Evolutionary conservation across 2,329 filamentous ascomycete genomes (phyloP), one percentile per base, ranked within the genome.

Genomic region (Aureobasidium sp.): DNA sequence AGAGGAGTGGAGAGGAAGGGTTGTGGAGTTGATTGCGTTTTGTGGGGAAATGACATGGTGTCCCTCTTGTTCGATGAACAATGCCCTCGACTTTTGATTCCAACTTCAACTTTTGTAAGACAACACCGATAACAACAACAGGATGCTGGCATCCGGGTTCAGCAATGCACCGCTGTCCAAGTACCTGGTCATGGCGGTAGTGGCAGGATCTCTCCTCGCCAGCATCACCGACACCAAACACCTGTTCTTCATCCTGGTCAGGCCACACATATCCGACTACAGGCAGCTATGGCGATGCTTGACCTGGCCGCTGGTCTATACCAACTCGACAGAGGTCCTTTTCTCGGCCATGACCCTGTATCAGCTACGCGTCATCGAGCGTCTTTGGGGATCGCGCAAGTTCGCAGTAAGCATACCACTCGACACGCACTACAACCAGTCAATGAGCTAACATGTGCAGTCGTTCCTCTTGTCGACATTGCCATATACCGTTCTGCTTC

Each of bases 341-440:
- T 96, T 97, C 72, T 91, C 87, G 3, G 86, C 88, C 55, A 89
- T 96, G 80, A 84, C 90, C 0, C 81, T 96, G 27, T 97, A 97
- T 72, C 89, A 95, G 71, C 76, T 97, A 69, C 83, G 93, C 52
- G 83, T 91, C 21, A 83, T 97, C 65, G 94, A 99, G 79, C 83
- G 93, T 65, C 79, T 96, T 63, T 99, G 94, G 92, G 94, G 94
- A 5, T 88, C 87, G 63, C 83, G 91, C 70, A 97, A 97, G 80
- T 93, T 92, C 71, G 90, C 89, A 60, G 80, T 82, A 75, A 52
- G 78, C 70, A 27, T 41, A 3, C 34, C 32, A 11, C 21, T n/a
- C 37, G 29, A 36, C 36, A 21, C 11, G 7, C 34, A 41, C 30
- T 16, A 21, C 49, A 11, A 16, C 37, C 27, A 29, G 30, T 64